These are phyloP conservation scores for Fraxinus pennsylvanica DNA, from an alignment of 257 asterid species.

Conservation along the genomic window DNA sequence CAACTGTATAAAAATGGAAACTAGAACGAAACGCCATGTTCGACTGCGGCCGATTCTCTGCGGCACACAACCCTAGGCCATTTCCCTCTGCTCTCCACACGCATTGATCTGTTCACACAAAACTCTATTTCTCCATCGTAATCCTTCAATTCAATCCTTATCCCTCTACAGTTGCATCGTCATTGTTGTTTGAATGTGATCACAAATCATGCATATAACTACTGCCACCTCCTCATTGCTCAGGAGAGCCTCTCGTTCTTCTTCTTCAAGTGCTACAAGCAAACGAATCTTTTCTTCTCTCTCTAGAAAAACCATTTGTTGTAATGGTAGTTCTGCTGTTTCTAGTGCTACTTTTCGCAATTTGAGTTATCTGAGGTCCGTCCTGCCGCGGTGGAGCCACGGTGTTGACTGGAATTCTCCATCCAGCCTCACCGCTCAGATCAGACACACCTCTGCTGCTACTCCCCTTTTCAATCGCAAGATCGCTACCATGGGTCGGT, in stretches of 20 bases:
- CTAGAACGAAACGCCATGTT: neutral
- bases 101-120: neutral
- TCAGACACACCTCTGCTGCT: constrained; percentile 57
- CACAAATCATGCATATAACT: constrained; percentile 48
- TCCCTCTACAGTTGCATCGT: neutral
- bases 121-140: neutral
- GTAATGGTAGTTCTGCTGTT: constrained; percentile 7
- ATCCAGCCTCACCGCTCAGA: constrained; percentile 61
- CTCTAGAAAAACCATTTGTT: constrained; percentile 27
- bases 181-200: neutral
- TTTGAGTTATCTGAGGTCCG: constrained; percentile 50
- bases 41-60: neutral
- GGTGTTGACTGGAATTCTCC: constrained; percentile 90
- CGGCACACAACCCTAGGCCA: neutral
- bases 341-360: constrained; percentile 40
- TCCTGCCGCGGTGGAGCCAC: constrained; percentile 80
- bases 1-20: neutral
- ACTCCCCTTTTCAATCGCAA: constrained; percentile 52
- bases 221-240: constrained; percentile 47
- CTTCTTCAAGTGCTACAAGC: constrained; percentile 26
- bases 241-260: constrained; percentile 54
- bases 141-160: neutral
- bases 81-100: neutral
- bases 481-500: constrained; percentile 75
- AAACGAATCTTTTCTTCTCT: constrained; percentile 42